phyloP scores from a whole-genome alignment of 371 early-diverging fungal genomes.

The Scutellospora calospora region DNA sequence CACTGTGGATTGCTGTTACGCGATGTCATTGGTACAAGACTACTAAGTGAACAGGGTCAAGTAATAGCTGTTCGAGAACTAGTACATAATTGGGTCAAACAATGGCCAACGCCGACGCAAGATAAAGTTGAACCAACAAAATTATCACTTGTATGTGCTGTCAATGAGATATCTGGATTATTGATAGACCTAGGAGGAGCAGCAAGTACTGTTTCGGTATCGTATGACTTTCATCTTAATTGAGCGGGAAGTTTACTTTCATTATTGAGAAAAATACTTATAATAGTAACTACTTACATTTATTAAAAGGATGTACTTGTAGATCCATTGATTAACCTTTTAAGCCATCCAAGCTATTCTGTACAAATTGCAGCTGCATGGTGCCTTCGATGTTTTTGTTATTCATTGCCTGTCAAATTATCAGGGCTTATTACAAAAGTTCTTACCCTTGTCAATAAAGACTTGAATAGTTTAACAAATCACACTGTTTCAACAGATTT shows the following conservation, averaged over 20 bases:
- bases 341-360: slow-evolving; percentile 74
- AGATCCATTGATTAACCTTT: slow-evolving; percentile 71
- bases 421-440: slow-evolving; percentile 69
- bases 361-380: slow-evolving; percentile 82
- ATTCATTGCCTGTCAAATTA: slow-evolving; percentile 71
- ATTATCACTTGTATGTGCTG: slow-evolving; percentile 69
- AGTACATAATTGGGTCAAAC: slow-evolving; percentile 69
- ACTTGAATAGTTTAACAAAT: slow-evolving; percentile 56
- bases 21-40: slow-evolving; percentile 73
- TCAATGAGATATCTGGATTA: slow-evolving; percentile 77
- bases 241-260: no score
- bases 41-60: slow-evolving; percentile 86
- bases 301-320: slow-evolving; percentile 62
- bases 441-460: slow-evolving; percentile 65
- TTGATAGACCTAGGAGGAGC: slow-evolving; percentile 84
- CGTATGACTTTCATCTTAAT: slow-evolving; percentile 16
- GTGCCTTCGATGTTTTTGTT: slow-evolving; percentile 75
- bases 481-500: slow-evolving; percentile 61
- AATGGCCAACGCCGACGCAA: slow-evolving; percentile 73
- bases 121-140: slow-evolving; percentile 70
- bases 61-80: slow-evolving; percentile 75
- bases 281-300: neutral
- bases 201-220: slow-evolving; percentile 72
- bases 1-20: slow-evolving; percentile 78
- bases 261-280: no score